Evolutionary conservation across 2,329 filamentous ascomycete genomes (phyloP).

Genomic region (Fusarium cicatricum): DNA sequence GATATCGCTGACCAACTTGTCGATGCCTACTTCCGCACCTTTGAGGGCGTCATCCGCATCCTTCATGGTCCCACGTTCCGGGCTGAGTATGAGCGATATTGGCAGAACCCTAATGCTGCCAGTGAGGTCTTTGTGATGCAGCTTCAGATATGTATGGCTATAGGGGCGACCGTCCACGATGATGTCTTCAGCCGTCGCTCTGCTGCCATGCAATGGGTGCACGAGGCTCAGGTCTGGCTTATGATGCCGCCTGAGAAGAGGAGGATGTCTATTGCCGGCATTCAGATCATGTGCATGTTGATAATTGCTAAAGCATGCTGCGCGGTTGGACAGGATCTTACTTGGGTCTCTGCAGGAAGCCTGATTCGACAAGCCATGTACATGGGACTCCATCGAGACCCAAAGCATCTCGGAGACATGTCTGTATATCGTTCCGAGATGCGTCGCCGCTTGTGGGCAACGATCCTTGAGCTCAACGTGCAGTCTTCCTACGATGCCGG

Average conservation of each 20-base stretch:
- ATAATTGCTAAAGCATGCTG: constrained; percentile 58
- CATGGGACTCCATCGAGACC: constrained; percentile 67
- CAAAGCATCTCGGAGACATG: constrained; percentile 57
- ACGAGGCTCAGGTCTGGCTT: constrained; percentile 62
- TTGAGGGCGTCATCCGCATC: constrained; percentile 65
- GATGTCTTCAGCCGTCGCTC: constrained; percentile 53
- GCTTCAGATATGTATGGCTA: constrained; percentile 62
- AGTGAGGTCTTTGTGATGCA: constrained; percentile 59
- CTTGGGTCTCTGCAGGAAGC: constrained; percentile 60
- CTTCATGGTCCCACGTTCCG: constrained; percentile 66
- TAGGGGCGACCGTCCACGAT: constrained; percentile 59
- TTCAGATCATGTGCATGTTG: constrained; percentile 63
- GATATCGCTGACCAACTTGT: constrained; percentile 60
- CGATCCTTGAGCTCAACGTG: constrained; percentile 62
- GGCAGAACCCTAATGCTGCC: constrained; percentile 52
- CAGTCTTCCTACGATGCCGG: constrained; percentile 61
- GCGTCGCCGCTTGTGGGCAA: constrained; percentile 64
- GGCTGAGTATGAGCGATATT: constrained; percentile 61
- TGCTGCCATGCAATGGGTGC: constrained; percentile 58
- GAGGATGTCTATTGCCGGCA: constrained; percentile 55
- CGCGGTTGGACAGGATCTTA: constrained; percentile 58
- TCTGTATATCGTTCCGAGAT: constrained; percentile 60
- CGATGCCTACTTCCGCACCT: constrained; percentile 61
- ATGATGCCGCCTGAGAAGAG: constrained; percentile 57
- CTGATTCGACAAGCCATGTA: constrained; percentile 63